Evolutionary conservation across 768 basidiomycete species (phyloP).

Genomic region (Tylopilus vinaceipallidus): DNA sequence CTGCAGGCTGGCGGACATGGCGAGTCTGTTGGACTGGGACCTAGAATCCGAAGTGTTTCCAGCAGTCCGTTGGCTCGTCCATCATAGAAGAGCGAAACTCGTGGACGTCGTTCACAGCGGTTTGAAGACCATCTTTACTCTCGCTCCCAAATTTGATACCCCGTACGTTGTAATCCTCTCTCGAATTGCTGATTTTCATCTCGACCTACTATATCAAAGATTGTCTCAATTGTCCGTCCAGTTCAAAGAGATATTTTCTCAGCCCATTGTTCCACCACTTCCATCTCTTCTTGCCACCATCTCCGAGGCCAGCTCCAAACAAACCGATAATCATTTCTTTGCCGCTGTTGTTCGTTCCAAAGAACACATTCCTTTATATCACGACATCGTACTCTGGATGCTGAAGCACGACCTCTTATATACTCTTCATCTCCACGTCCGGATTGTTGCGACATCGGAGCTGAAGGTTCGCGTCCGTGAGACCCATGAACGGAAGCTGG

Average conservation of each 20-base stretch:
- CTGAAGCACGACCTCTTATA: slow-evolving; percentile 82
- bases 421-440: slow-evolving; percentile 81
- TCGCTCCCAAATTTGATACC: slow-evolving; percentile 61
- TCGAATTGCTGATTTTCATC: neutral
- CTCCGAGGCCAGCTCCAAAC: slow-evolving; percentile 63
- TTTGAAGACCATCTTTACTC: slow-evolving; percentile 78
- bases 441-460: slow-evolving; percentile 74
- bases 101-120: slow-evolving; percentile 81
- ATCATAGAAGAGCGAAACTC: slow-evolving; percentile 85
- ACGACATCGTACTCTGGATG: slow-evolving; percentile 89
- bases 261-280: slow-evolving; percentile 63
- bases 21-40: slow-evolving; percentile 79
- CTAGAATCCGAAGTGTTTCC: slow-evolving; percentile 81
- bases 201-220: slow-evolving; percentile 1
- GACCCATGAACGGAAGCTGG: slow-evolving; percentile 38
- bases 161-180: slow-evolving; percentile 45
- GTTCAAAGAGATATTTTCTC: slow-evolving; percentile 61
- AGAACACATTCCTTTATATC: slow-evolving; percentile 66
- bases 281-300: slow-evolving; percentile 73
- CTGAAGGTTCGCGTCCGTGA: slow-evolving; percentile 71
- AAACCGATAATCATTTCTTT: slow-evolving; percentile 73
- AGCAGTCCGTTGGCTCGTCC: slow-evolving; percentile 89
- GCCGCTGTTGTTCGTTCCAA: slow-evolving; percentile 71
- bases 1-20: slow-evolving; percentile 72
- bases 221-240: slow-evolving; percentile 48